Evolutionary conservation across 2,329 filamentous ascomycete genomes (phyloP), one percentile per base, ranked within the genome.

Genomic region (Aureobasidium sp.): DNA sequence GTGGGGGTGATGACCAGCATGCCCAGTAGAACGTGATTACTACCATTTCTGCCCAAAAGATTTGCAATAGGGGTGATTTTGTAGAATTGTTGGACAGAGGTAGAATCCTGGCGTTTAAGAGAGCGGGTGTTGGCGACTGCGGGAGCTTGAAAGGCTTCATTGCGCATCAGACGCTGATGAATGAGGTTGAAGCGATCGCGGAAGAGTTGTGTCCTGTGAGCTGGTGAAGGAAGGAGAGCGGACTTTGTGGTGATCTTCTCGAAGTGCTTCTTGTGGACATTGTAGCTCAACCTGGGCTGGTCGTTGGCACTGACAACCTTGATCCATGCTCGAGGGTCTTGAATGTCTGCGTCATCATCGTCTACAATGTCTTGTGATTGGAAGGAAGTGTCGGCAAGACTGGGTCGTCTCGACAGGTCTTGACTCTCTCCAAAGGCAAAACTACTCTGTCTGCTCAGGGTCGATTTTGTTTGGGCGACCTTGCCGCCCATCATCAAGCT

Each of bases 111-210:
- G 44, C 82, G 80, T 65, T 80, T 81, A 1, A 86, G 74, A 1
- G 81, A 78, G n/a, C 71, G 71, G 56, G 77, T 73, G 52, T 81
- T 81, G 17, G 54, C 42, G 15, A 82, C 81, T 1, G 82, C 81
- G 1, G 91, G 91, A 22, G 85, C 85, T 72, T 97, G 92, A 68
- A 99, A 99, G 22, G 90, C 87, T 74, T 97, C 91, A 71, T 97
- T 97, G 53, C 94, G 87, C 44, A 97, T 82, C 19, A 97, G 83
- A 19, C 94, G 87, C 73, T 97, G 93, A 72, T 97, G 89, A 56
- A 97, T 88, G 60, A 97, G 83, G 68, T 96, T 89, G 73, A 95
- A 97, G 65, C 92, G 84, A 72, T 97, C 92, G 66, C 91, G 85
- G 75, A 97, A 97, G 48, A 94, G 79, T 3, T 85, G 80, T 1